These are phyloP conservation scores for Candida freyschussii DNA, from an alignment of 1,139 yeast species.

Conservation along the genomic window DNA sequence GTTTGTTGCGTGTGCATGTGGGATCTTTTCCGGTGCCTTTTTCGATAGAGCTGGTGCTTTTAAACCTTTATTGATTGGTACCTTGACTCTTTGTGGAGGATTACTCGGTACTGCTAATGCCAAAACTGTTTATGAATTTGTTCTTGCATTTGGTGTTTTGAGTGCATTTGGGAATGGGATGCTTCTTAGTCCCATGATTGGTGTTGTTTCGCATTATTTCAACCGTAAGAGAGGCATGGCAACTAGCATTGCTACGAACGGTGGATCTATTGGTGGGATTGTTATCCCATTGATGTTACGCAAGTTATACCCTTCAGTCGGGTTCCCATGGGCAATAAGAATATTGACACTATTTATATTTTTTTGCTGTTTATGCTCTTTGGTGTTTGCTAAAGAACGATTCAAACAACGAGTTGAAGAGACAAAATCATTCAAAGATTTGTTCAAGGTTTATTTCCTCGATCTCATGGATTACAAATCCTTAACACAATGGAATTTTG, in stretches of 20 bases:
- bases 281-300: conserved; percentile 56
- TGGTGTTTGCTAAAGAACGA: conserved; percentile 37
- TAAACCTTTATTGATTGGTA: conserved; percentile 31
- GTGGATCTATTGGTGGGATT: conserved; percentile 64
- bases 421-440: conserved; percentile 2
- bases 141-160: conserved; percentile 4
- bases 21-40: conserved; percentile 54
- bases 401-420: conserved; percentile 10
- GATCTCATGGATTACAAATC: conserved; percentile 39
- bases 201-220: conserved; percentile 57
- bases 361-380: conserved; percentile 33
- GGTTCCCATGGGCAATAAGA: conserved; percentile 55
- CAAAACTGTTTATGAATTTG: conserved; percentile 46
- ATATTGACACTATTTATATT: conserved; percentile 47
- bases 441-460: conserved; percentile 20
- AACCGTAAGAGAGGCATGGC: conserved; percentile 53
- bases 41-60: conserved; percentile 58
- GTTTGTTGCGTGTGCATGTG: conserved; percentile 50
- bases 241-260: conserved; percentile 53
- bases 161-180: conserved; percentile 6
- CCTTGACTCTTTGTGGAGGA: conserved; percentile 43
- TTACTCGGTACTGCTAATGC: conserved; percentile 53
- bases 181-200: conserved; percentile 21
- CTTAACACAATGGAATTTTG: conserved; percentile 36
- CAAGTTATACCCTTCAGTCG: conserved; percentile 42